Evolutionary conservation across 2,329 filamentous ascomycete species (phyloP).

Genomic region (Neospermospora avenae): DNA sequence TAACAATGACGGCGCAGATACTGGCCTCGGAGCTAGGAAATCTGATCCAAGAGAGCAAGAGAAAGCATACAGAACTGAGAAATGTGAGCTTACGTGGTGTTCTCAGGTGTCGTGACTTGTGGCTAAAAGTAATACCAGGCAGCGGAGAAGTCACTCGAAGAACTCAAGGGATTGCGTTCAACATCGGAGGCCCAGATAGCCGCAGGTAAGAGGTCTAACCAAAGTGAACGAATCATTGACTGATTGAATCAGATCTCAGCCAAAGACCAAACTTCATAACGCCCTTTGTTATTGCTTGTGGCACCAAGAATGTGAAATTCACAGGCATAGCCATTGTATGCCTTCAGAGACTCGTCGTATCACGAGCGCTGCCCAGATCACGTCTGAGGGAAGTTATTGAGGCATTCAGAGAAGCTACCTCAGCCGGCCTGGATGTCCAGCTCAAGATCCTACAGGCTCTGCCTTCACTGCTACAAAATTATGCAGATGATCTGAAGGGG

Average conservation of each 20-base stretch:
- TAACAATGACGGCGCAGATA: constrained; percentile 81
- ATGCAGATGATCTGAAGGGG: constrained; percentile 74
- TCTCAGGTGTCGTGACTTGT: constrained; percentile 4
- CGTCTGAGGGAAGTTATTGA: constrained; percentile 84
- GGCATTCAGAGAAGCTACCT: constrained; percentile 81
- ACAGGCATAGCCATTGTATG: constrained; percentile 84
- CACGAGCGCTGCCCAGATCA: constrained; percentile 72
- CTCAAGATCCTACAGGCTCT: constrained; percentile 93
- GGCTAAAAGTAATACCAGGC: constrained; percentile 52
- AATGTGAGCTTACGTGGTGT: constrained; percentile 52
- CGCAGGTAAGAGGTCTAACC: constrained; percentile 32
- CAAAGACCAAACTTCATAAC: constrained; percentile 81
- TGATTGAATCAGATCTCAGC: constrained; percentile 63
- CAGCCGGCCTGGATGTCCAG: constrained; percentile 80
- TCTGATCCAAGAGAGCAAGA: constrained; percentile 91
- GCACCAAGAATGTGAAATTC: constrained; percentile 86
- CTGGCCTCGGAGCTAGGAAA: constrained; percentile 84
- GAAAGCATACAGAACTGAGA: constrained; percentile 86
- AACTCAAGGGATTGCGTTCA: constrained; percentile 72
- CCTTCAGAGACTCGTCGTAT: constrained; percentile 82
- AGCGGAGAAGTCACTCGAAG: constrained; percentile 88
- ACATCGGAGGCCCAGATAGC: constrained; percentile 63
- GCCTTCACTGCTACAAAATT: constrained; percentile 86
- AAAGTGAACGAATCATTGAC: background rate
- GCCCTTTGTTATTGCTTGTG: constrained; percentile 90